Base-by-base conservation (phyloP, 352 stramenopile genomes). In the Phytopythium ostracodes region DNA sequence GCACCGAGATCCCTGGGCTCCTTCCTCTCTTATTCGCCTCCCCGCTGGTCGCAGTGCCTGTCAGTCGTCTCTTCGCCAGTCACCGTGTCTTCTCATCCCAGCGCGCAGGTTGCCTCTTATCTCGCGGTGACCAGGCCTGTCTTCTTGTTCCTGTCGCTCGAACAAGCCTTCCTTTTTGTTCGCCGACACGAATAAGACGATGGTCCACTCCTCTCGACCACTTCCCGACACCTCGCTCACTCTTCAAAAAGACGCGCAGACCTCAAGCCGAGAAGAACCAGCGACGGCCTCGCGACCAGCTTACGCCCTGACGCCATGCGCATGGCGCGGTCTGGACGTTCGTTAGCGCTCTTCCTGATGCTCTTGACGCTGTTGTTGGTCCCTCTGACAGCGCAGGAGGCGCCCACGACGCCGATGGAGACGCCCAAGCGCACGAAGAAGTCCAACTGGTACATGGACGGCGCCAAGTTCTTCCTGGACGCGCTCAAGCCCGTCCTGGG, bases 401-500 rank as follows among this genome's bases (percentile, higher is more conserved):
- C 11, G 20, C 43, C 43, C 8, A 8, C 43, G 43, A 27, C 43
- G 2, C n/a, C n/a, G 20, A 50, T 6, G 18, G n/a, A 47, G 52
- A n/a, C 38, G 24, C 38, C 27, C 18, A 11, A 20, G 15, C 25
- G 22, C 12, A 33, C n/a, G 20, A 33, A 1, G 11, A 22, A 36
- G 35, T 35, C 12, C 40, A 24, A 50, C 11, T 1, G 20, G 11
- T 18, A 24, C 25, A 11, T 24, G 24, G n/a, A 15, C 29, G 40
- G 22, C 7, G 40, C 24, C 2, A 17, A 38, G 9, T 38, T 86
- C 55, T 20, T 82, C n/a, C 61, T 71, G 31, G 52, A 65, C 24
- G 46, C 68, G 17, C 22, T 59, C 35, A 20, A 33, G n/a, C n/a
- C 53, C 22, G 4, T 36, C 18, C 24, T 59, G 1, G 53, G 38